Evolutionary conservation across 305 asterid genomes (phyloP).

Genomic region (Andrographis paniculata): DNA sequence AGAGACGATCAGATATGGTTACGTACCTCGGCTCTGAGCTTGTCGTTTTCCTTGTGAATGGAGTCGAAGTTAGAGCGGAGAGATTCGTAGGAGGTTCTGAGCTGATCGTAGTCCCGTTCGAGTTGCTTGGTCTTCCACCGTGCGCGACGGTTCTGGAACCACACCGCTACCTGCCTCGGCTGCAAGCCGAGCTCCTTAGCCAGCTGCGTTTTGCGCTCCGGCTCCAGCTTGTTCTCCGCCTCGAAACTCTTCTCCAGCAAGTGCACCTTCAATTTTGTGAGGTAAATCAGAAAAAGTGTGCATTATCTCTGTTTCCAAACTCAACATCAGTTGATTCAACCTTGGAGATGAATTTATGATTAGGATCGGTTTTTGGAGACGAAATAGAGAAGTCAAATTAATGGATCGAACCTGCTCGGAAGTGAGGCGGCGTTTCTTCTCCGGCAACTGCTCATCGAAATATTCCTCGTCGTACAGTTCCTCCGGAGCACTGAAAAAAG

Average conservation of each 20-base stretch:
- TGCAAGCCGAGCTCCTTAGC: slow-evolving; percentile 88
- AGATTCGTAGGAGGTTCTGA: slow-evolving; percentile 72
- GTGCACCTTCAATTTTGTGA: slow-evolving; percentile 50
- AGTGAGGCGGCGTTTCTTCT: slow-evolving; percentile 92
- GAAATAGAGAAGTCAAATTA: background rate
- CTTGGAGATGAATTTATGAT: no score
- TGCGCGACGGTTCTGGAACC: slow-evolving; percentile 99
- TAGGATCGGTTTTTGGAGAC: background rate
- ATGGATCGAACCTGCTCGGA: slow-evolving; percentile 80
- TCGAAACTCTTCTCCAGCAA: slow-evolving; percentile 94
- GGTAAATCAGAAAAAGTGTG: no score
- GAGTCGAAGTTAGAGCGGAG: slow-evolving; percentile 60
- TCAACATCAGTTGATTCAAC: no score
- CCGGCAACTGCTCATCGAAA: slow-evolving; percentile 86
- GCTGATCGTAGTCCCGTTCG: slow-evolving; percentile 82
- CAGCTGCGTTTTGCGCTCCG: slow-evolving; percentile 81
- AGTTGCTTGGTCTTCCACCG: slow-evolving; percentile 95
- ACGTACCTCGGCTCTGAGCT: slow-evolving; percentile 62
- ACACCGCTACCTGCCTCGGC: slow-evolving; percentile 97
- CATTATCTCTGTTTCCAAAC: no score
- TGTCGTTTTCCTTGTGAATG: slow-evolving; percentile 66
- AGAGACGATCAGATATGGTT: no score
- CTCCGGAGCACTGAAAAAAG: slow-evolving; percentile 66
- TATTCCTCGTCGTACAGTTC: slow-evolving; percentile 82
- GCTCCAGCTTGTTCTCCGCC: slow-evolving; percentile 93